Base-by-base conservation (phyloP, 768 basidiomycete species). In the Podaxis sp. region DNA sequence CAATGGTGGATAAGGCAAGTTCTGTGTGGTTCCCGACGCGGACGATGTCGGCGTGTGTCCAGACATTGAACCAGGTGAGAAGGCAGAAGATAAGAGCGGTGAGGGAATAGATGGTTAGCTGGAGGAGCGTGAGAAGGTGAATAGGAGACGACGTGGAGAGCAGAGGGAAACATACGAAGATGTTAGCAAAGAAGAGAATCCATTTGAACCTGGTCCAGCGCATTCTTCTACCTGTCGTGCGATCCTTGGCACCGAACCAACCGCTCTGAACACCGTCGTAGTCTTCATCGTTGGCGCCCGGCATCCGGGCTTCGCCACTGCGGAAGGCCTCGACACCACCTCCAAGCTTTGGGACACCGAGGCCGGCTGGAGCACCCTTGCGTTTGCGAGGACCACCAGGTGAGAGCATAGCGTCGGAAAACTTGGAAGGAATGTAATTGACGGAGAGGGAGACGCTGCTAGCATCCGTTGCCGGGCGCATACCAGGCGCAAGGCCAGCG, bases 201-300 rank as follows among this genome's bases (percentile, higher is more conserved):
- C 91, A 93, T 72, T 95, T 95, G 82, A 94, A 95, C 65, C 79
- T 83, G 70, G 87, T 94, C 93, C 93, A 95, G 15, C 87, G 77
- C 61, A 90, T 74, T 64, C 76, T 75, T 54, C 66, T 70, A 28
- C 57, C 67, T 51, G 77, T 55, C 73, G 64, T 76, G 75, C 71
- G 75, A 30, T 55, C 42, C 28, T 55, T 62, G 44, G 22, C 33
- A 7, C 53, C 61, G 2, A 62, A 52, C 59, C 33, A 38, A 11
- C 61, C 61, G 22, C 59, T 60, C 59, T 52, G 51, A 9, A 60
- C 22, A 26, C 61, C 61, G 9, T 54, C 53, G n/a, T 55, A 54
- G 61, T 62, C 61, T 24, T 62, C 61, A 22, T 62, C 61, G 19
- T 38, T 38, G 6, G 24, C 30, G 19, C 53, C 53, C 6, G 61